These are phyloP conservation scores for Narthecium ossifragum DNA, from an alignment of 106 monocot genomes.

Conservation along the genomic window DNA sequence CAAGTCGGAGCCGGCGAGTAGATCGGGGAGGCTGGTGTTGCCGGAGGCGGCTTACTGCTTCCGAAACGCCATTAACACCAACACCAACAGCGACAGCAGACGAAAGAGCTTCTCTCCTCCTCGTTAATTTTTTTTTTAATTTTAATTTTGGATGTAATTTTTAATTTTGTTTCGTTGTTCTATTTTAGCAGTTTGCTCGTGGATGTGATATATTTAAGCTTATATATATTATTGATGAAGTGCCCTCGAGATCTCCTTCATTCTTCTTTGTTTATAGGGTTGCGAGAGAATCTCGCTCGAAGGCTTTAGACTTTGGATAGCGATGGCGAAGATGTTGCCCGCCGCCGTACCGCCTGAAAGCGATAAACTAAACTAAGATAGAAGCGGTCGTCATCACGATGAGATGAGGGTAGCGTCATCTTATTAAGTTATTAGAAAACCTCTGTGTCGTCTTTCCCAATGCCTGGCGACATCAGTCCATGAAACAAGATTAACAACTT, in stretches of 20 bases:
- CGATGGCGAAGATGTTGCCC: neutral
- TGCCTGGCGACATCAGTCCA: too few relatives aligned
- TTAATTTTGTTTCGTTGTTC: neutral
- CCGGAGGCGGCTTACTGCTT: constrained; percentile 22
- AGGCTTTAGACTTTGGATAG: too few relatives aligned
- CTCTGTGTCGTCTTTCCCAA: too few relatives aligned
- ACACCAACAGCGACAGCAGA: neutral
- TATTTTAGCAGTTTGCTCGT: neutral
- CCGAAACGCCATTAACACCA: neutral
- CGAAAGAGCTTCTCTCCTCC: neutral
- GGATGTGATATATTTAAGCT: neutral
- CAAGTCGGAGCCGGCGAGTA: constrained; percentile 75
- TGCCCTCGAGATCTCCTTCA: neutral
- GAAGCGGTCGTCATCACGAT: too few relatives aligned
- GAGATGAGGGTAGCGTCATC: too few relatives aligned
- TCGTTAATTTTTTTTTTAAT: neutral
- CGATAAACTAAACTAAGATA: too few relatives aligned
- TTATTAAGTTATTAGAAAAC: too few relatives aligned
- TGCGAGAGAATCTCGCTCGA: constrained; percentile 2
- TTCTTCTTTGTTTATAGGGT: neutral
- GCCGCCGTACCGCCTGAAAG: neutral
- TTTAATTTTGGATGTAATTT: neutral
- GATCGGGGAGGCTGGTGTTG: constrained; percentile 28
- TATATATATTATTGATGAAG: too few relatives aligned
- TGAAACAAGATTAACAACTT: too few relatives aligned